Evolutionary conservation across 2,329 filamentous ascomycete genomes (phyloP), one percentile per base, ranked within the genome.

Genomic region (Microdochium nivale): DNA sequence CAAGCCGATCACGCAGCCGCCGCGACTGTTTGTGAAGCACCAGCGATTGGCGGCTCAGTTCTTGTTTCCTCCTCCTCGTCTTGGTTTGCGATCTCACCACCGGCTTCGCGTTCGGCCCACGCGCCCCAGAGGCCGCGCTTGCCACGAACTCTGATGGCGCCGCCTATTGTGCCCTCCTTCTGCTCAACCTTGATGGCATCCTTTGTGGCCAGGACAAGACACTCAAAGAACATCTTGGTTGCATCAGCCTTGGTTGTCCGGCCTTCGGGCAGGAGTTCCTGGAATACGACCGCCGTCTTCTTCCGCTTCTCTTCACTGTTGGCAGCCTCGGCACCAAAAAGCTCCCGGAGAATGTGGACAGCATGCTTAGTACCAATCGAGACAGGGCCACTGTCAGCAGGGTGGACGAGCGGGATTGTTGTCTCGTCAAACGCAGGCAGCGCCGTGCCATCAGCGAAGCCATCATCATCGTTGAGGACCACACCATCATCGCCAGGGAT

Each of bases 181-280:
- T 99, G 94, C 66, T 97, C 92, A 25, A 97, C 90, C 71, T 96
- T 96, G 71, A 99, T 88, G 25, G 94, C 94, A 66, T 99, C 94
- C 73, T 99, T 99, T 43, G 94, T 99, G 4, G 92, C 94, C 47
- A 99, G 78, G 2, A 99, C 94, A 24, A 99, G 77, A 51, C 94
- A 86, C 71, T 99, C 94, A 62, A 99, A 99, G 74, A 99, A 99
- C 90, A 99, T 96, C 78, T 96, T 96, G 44, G 94, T 99, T 0
- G 94, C 94, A 62, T 97, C 94, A 9, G 87, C 87, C 68, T 89
- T 88, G 58, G 80, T 90, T 1, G 92, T 92, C 54, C 80, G 81
- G 57, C 78, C 73, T 69, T 95, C 89, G 0, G 94, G 94, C 32
- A 96, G 79, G 48, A 99, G 78, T 53, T 95, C 87, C 62, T 96